Evolutionary conservation across 164 flowering plant species (phyloP).

Genomic region (Stephania japonica): DNA sequence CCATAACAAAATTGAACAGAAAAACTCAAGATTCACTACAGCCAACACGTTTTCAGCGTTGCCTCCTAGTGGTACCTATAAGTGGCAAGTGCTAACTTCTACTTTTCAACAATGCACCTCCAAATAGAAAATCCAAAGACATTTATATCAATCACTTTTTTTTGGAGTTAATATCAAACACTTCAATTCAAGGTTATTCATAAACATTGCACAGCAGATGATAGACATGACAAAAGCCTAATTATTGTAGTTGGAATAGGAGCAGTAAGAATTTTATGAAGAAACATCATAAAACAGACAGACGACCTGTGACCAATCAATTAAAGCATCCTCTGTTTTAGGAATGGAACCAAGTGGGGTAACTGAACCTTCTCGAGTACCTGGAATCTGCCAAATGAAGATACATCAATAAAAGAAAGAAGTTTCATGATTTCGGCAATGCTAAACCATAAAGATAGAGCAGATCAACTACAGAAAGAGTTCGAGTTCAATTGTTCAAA

Average conservation of each 20-base stretch:
- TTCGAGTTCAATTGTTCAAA: neutral
- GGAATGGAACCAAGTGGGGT: slow-evolving; percentile 62
- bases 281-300: neutral
- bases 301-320: slow-evolving; percentile 91
- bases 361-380: slow-evolving; percentile 42
- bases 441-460: neutral
- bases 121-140: too few relatives aligned
- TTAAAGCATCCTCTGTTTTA: slow-evolving; percentile 52
- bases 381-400: slow-evolving; percentile 52
- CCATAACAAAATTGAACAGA: too few relatives aligned
- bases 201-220: neutral
- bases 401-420: slow-evolving; percentile 2
- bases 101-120: neutral
- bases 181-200: neutral
- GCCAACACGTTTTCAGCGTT: neutral
- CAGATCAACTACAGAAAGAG: neutral
- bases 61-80: neutral
- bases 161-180: too few relatives aligned
- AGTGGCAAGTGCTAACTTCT: neutral
- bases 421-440: neutral
- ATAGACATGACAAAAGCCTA: neutral
- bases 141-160: too few relatives aligned
- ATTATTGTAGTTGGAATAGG: neutral
- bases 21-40: neutral
- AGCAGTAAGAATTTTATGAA: neutral